These are phyloP conservation scores for Daldinia bambusicola DNA, from an alignment of 495 filamentous ascomycete species.

Conservation along the genomic window DNA sequence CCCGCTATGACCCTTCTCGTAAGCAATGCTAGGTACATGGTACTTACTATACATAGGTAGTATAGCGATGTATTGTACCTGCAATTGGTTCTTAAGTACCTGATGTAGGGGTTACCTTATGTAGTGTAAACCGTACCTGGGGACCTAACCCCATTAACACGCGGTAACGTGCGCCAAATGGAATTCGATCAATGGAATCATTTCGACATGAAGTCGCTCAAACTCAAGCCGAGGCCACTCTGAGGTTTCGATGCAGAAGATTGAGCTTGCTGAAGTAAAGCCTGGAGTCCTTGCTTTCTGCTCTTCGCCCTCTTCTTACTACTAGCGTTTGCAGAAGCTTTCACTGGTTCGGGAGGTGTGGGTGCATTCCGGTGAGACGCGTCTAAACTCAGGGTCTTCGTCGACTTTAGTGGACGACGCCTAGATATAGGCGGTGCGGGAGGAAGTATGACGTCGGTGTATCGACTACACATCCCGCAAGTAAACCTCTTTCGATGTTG, in stretches of 20 bases:
- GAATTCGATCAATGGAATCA: constrained; percentile 24
- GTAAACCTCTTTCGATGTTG: constrained; percentile 53
- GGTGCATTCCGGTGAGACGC: constrained; percentile 2
- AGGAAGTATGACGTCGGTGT: constrained; percentile 53
- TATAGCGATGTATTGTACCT: background rate
- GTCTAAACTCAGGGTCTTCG: constrained; percentile 2
- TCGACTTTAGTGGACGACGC: constrained; percentile 26
- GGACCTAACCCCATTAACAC: background rate
- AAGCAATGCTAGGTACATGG: constrained; percentile 17
- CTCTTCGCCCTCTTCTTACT: constrained; percentile 65
- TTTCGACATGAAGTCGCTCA: constrained; percentile 64
- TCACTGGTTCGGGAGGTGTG: constrained; percentile 21
- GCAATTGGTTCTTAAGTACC: no score
- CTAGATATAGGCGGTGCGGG: constrained; percentile 49
- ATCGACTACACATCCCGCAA: constrained; percentile 56
- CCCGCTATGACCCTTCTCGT: constrained; percentile 9
- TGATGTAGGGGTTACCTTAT: no score
- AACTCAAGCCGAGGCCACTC: constrained; percentile 58
- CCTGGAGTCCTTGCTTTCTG: constrained; percentile 64
- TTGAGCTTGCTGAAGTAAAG: constrained; percentile 58
- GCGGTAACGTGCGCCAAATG: background rate
- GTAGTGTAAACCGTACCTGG: no score
- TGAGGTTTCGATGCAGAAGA: constrained; percentile 46
- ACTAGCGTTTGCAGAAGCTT: constrained; percentile 54
- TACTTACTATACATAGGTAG: constrained; percentile 2